phyloP scores from a whole-genome alignment of 768 basidiomycete species.

The Termitomyces sp. region DNA sequence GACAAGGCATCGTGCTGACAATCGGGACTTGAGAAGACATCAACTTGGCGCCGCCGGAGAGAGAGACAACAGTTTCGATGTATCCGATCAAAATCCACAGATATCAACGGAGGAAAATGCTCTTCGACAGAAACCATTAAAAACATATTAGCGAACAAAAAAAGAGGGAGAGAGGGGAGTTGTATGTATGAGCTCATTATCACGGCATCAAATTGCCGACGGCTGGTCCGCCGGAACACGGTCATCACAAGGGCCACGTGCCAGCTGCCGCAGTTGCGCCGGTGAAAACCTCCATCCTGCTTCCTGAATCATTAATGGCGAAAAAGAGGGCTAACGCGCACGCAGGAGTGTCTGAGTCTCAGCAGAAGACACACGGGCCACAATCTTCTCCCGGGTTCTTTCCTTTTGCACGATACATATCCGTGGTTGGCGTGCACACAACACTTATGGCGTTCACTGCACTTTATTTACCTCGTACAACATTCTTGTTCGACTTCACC shows the following conservation, averaged over 20 bases:
- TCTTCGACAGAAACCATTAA: neutral
- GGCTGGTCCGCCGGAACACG: neutral
- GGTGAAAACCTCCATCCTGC: neutral
- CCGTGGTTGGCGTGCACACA: conserved; percentile 62
- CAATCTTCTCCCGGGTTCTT: conserved; percentile 8
- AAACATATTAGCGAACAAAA: neutral
- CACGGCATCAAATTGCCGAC: neutral
- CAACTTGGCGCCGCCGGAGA: neutral
- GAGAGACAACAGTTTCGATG: too few relatives aligned
- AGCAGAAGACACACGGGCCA: neutral
- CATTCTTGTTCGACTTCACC: conserved; percentile 35
- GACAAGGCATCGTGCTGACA: neutral
- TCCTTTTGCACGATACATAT: conserved; percentile 49
- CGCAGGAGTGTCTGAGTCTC: neutral
- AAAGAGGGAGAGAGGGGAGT: too few relatives aligned
- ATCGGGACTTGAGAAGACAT: neutral
- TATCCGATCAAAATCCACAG: neutral
- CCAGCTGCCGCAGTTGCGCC: too few relatives aligned
- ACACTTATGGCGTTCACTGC: conserved; percentile 60
- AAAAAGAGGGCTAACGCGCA: conserved; percentile 3
- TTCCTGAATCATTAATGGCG: neutral
- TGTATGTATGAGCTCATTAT: neutral
- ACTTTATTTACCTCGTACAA: conserved; percentile 66
- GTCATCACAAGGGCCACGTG: neutral
- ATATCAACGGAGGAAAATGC: neutral